Conservation (phyloP, 2,329 filamentous ascomycete genomes). For the Pestalotiopsis fici region DNA sequence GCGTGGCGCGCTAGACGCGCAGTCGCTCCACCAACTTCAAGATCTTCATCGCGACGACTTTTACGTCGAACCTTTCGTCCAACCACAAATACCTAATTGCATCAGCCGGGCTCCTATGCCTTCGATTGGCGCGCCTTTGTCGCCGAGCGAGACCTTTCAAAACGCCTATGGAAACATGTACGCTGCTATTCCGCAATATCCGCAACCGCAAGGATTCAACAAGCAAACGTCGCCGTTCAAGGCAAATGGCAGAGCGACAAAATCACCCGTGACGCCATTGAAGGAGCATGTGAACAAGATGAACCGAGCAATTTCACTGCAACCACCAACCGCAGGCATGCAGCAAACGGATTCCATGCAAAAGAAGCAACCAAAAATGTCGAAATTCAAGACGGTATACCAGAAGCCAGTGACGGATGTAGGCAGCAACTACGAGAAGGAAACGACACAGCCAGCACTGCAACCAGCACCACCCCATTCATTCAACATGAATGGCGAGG, state of each 20-base stretch:
- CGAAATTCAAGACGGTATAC: slow-evolving; percentile 58
- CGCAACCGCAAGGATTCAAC: slow-evolving; percentile 58
- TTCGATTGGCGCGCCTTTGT: slow-evolving; percentile 40
- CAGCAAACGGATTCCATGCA: slow-evolving; percentile 67
- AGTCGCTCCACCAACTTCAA: slow-evolving; percentile 45
- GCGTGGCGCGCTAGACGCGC: slow-evolving; percentile 44
- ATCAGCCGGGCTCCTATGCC: slow-evolving; percentile 61
- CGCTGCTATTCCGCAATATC: slow-evolving; percentile 42
- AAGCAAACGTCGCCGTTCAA: slow-evolving; percentile 72
- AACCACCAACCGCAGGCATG: slow-evolving; percentile 57
- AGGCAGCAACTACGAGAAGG: slow-evolving; percentile 48
- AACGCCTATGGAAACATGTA: slow-evolving; percentile 56
- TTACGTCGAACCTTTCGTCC: slow-evolving; percentile 51
- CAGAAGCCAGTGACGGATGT: slow-evolving; percentile 52
- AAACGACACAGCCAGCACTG: slow-evolving; percentile 54
- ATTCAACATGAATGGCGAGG: slow-evolving; percentile 53
- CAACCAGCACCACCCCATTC: slow-evolving; percentile 46
- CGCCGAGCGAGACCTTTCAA: slow-evolving; percentile 48
- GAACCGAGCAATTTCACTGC: slow-evolving; percentile 68
- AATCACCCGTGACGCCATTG: slow-evolving; percentile 63
- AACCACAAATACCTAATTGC: slow-evolving; percentile 39
- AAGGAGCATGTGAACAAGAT: slow-evolving; percentile 60
- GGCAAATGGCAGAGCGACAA: slow-evolving; percentile 51
- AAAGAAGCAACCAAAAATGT: slow-evolving; percentile 64
- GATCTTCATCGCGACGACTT: slow-evolving; percentile 26